Evolutionary conservation across 164 flowering plant genomes (phyloP), one percentile per base, ranked within the genome.

Genomic region (Vitis rupestris): DNA sequence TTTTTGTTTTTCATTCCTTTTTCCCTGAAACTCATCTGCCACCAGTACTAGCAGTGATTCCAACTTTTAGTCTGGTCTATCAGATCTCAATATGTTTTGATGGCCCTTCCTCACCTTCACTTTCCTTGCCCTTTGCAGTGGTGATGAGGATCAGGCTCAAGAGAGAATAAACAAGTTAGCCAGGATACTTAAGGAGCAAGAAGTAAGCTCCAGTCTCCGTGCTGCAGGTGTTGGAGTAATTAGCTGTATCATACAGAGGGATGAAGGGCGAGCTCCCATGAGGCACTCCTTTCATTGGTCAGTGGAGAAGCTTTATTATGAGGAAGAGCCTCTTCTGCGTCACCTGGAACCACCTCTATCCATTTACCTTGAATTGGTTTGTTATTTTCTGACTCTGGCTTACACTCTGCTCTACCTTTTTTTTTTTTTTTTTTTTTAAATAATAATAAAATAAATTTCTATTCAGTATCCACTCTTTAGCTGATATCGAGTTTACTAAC

Each of bases 131-230:
- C 63, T 50, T 79, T 82, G 73, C 88, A 96, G 99, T 82, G 99
- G 99, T 55, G 99, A 96, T 71, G 99, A 96, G 79, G 99, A 96
- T 85, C 99, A 96, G 81, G 98, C 99, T 71, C 99, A 93, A 81
- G 99, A 93, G 82, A 90, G 99, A 85, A 79, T 94, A 19, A 78
- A 89, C 75, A 96, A 90, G 80, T 79, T 96, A 67, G 97, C 97
- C 70, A 96, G 92, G 79, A 93, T 87, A 78, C 88, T 96, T 30
- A 90, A 86, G 81, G 99, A 88, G 57, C 82, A 87, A 77, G 88
- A 90, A 78, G 75, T 93, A 30, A 82, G 88, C 64, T 86, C 90
- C 31, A 83, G 86, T 75, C 88, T 96, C 15, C 84, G 83, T 27
- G 72, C 74, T 79, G 88, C 92, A 57, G 99, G 98, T 67, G 89